Evolutionary conservation across 225 moss, liverwort and hornwort genomes (phyloP).

Genomic region (Ulota crispa): DNA sequence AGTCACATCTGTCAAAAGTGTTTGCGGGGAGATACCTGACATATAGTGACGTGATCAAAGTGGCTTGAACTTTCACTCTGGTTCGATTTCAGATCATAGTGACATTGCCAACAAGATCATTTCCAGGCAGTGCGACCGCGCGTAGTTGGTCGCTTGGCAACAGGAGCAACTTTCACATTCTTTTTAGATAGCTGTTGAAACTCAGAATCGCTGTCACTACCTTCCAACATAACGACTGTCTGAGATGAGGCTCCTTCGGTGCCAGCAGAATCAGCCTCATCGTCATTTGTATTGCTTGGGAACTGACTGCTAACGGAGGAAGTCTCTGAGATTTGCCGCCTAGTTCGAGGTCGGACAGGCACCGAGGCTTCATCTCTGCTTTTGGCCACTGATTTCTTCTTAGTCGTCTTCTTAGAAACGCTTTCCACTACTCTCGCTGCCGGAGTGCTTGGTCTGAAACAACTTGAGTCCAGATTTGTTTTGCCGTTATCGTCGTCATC

Average conservation of each 20-base stretch:
- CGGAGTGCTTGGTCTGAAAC: conserved; percentile 26
- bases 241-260: conserved; percentile 21
- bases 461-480: conserved; percentile 13
- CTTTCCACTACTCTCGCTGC: conserved; percentile 23
- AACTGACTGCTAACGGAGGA: conserved; percentile 23
- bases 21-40: conserved; percentile 15
- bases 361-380: conserved; percentile 25
- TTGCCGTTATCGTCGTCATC: conserved; percentile 22
- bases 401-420: conserved; percentile 25
- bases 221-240: conserved; percentile 14
- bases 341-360: conserved; percentile 41
- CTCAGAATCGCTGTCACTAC: conserved; percentile 38
- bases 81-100: conserved; percentile 7
- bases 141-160: conserved; percentile 33
- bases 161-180: conserved; percentile 21
- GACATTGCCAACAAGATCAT: conserved; percentile 16
- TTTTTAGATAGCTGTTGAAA: conserved; percentile 22
- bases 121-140: conserved; percentile 55
- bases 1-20: conserved; percentile 30
- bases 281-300: conserved; percentile 31
- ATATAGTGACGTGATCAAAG: not conserved
- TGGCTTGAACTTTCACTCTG: not conserved
- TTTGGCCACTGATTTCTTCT: conserved; percentile 19
- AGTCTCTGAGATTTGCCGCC: conserved; percentile 44
- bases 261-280: conserved; percentile 37